These are phyloP conservation scores for Rhizopogon salebrosus DNA, from an alignment of 768 basidiomycete genomes.

Conservation along the genomic window DNA sequence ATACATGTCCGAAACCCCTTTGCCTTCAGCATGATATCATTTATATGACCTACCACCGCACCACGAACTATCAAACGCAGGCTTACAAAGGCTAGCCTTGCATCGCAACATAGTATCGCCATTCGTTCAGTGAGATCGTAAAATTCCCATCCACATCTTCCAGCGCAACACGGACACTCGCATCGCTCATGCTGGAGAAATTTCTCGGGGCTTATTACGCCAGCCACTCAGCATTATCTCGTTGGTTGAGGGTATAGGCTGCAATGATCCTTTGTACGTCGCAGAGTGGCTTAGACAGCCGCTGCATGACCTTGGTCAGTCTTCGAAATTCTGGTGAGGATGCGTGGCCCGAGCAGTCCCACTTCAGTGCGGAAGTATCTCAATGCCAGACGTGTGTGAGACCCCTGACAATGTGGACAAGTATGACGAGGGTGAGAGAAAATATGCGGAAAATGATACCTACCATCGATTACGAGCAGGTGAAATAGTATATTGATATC, in stretches of 20 bases:
- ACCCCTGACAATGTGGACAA: slow-evolving; percentile 68
- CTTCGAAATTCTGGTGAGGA: slow-evolving; percentile 17
- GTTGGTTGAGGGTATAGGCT: slow-evolving; percentile 77
- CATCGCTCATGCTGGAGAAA: slow-evolving; percentile 62
- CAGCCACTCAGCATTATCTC: slow-evolving; percentile 86
- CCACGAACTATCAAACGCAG: no score
- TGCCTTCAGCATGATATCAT: no score
- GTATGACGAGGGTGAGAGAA: slow-evolving; percentile 64
- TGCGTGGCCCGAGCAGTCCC: slow-evolving; percentile 20
- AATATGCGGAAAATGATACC: slow-evolving; percentile 75
- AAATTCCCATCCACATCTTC: slow-evolving; percentile 23
- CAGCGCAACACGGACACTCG: slow-evolving; percentile 15
- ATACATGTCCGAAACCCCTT: no score
- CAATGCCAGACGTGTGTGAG: slow-evolving; percentile 75
- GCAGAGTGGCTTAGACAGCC: slow-evolving; percentile 75
- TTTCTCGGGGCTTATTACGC: slow-evolving; percentile 69
- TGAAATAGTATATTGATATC: no score
- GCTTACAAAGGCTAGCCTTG: no score
- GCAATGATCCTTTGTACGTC: slow-evolving; percentile 72
- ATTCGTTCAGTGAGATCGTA: no score
- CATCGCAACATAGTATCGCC: no score
- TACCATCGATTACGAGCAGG: no score
- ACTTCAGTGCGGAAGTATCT: slow-evolving; percentile 70
- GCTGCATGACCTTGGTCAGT: slow-evolving; percentile 24
- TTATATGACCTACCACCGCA: no score